Base-by-base conservation (phyloP, 108 stramenopile genomes). In the Mediolabrus comicus region DNA sequence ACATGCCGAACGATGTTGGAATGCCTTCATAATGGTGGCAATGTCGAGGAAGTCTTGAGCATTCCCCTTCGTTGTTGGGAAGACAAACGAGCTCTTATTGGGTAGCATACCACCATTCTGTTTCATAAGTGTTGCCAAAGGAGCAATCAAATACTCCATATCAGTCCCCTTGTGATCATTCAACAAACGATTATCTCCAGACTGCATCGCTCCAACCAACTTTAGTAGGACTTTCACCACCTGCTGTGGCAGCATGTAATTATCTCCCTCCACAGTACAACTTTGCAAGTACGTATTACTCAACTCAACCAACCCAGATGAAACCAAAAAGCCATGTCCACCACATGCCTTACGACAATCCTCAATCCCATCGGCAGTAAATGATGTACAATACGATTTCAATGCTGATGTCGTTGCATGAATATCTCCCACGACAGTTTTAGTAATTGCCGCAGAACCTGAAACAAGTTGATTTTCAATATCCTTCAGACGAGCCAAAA, bases 261-360 rank as follows among this genome's bases (percentile, higher is more conserved):
- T 96, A 81, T 96, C 95, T 51, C 95, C 95, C 72, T 96, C 95
- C 8, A 94, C 97, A 1, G 95, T 98, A 22, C 93, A 94, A 43
- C 86, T 93, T 64, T 97, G 96, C 32, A 96, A 75, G 64, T 97
- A 98, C 33, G 90, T 91, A 2, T 87, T 90, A 25, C 93, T 79
- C 30, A 96, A 72, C 70, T 98, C 97, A 13, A 96, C 96, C 16
- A 98, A 69, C 11, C 96, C 97, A n/a, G 92, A 93, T 10, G 87
- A 88, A 19, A 83, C 65, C 64, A 98, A 71, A 63, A 90, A 98
- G 4, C 97, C 97, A 69, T 98, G 96, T 8, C 97, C 97, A 8
- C 97, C 97, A 72, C 97, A 98, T 13, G 92, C 88, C 78, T 95
- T 96, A 54, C 97, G 88, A 59, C 94, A 96, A 61, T 96, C 95